phyloP scores from a whole-genome alignment of 2,329 filamentous ascomycete species.

The Trichoderma sp. region DNA sequence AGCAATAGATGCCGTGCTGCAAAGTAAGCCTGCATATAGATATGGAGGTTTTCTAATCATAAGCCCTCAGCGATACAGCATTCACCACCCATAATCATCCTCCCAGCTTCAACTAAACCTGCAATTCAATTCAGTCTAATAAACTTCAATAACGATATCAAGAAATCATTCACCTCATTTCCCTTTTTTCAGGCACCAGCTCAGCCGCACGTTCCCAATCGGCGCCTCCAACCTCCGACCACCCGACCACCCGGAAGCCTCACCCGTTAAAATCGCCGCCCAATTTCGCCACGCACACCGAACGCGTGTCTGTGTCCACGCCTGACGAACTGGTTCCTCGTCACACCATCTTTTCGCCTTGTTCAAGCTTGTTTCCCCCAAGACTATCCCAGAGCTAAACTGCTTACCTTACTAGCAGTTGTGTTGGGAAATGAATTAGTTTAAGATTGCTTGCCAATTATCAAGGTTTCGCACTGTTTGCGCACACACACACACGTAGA shows the following conservation, averaged over 20 bases:
- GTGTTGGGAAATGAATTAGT: background rate
- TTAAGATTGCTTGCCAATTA: background rate
- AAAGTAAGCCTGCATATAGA: no score
- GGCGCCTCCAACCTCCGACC: background rate
- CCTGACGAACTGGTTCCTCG: background rate
- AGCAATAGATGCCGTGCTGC: background rate
- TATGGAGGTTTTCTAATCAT: no score
- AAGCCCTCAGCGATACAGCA: background rate
- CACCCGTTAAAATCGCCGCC: background rate
- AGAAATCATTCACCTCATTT: background rate
- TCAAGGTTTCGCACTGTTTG: background rate
- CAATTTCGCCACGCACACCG: background rate
- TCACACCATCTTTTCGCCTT: background rate
- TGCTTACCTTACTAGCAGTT: background rate
- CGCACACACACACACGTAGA: background rate
- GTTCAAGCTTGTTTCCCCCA: background rate
- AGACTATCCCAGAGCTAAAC: background rate
- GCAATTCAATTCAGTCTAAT: background rate
- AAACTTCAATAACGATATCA: background rate
- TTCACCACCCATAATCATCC: background rate
- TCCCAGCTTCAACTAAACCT: background rate
- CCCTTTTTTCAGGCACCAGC: background rate
- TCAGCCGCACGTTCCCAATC: background rate
- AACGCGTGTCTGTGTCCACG: background rate
- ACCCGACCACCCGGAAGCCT: background rate